These are phyloP conservation scores for Pseudogymnoascus sp. DNA, from an alignment of 2,329 filamentous ascomycete species.

Conservation along the genomic window DNA sequence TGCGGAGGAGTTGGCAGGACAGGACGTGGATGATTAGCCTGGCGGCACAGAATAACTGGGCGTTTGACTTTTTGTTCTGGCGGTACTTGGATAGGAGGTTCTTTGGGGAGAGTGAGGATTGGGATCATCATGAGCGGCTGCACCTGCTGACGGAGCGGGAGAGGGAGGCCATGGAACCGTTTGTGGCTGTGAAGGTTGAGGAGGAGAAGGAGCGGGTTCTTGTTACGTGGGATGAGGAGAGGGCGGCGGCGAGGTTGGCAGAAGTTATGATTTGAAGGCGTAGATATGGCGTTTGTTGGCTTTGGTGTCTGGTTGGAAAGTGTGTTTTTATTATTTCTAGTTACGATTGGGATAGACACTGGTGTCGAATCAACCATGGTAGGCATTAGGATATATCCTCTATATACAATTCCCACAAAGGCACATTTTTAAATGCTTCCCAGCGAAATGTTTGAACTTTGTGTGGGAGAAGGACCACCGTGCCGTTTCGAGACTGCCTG, in stretches of 20 bases:
- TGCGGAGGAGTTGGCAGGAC: conserved; percentile 30
- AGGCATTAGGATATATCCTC: neutral
- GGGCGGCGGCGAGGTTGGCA: conserved; percentile 17
- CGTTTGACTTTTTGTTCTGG: conserved; percentile 32
- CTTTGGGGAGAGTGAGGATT: conserved; percentile 24
- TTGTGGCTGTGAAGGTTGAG: conserved; percentile 27
- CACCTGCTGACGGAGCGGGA: conserved; percentile 24
- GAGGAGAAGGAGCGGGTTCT: conserved; percentile 21
- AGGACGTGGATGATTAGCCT: conserved; percentile 27
- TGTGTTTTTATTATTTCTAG: neutral
- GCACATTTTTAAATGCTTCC: neutral
- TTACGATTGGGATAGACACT: neutral
- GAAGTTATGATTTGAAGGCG: conserved; percentile 12
- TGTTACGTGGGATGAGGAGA: conserved; percentile 21
- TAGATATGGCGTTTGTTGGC: neutral
- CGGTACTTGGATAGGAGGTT: conserved; percentile 29
- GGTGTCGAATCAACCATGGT: neutral
- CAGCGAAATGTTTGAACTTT: no score
- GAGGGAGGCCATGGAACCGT: conserved; percentile 21
- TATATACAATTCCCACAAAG: neutral
- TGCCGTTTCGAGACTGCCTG: neutral
- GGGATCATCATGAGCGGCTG: neutral
- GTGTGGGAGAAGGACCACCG: no score
- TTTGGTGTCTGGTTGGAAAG: neutral
- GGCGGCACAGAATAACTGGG: conserved; percentile 30